Evolutionary conservation across 2,329 filamentous ascomycete species (phyloP), one percentile per base, ranked within the genome.

Genomic region (Penicillium sclerotigenum): DNA sequence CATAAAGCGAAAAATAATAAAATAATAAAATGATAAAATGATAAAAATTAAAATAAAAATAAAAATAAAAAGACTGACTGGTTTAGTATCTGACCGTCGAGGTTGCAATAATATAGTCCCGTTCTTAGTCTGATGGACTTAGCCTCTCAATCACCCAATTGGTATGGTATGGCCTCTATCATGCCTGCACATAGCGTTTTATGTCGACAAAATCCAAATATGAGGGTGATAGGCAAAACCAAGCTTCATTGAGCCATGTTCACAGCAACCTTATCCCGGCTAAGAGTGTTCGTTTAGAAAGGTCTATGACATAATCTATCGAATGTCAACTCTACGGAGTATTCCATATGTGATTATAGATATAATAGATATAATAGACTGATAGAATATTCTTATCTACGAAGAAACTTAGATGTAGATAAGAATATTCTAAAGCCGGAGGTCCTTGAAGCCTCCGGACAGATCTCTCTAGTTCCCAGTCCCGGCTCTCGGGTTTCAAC

Each of bases 221-320:
- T 41, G 20, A 24, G 9, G 9, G 33, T 8, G 22, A 43, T 55
- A 41, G 34, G 40, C 34, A 40, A 52, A 52, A 40, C 53, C 53
- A 55, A 55, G 53, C 47, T 52, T 46, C 34, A 8, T 2, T 1
- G 40, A 55, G 29, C 53, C 47, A 45, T 45, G 47, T 45, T 40
- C 9, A 45, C 37, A 18, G 11, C 6, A 55, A 55, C 47, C 40
- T 38, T 55, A 54, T 36, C 26, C 13, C 7, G 31, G 20, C 5
- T 20, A 3, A 47, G 31, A 34, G 18, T 16, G 40, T 26, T 38
- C 34, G 34, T 14, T 22, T 10, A 13, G 20, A 24, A 20, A 33
- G 8, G 14, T 33, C 43, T 24, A 45, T 45, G 43, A 46, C 43
- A 33, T 22, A 16, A 24, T 16, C n/a, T 18, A 29, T 43, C 11